Base-by-base conservation (phyloP, 306 rosid genomes). In the Prunus fruticosa region DNA sequence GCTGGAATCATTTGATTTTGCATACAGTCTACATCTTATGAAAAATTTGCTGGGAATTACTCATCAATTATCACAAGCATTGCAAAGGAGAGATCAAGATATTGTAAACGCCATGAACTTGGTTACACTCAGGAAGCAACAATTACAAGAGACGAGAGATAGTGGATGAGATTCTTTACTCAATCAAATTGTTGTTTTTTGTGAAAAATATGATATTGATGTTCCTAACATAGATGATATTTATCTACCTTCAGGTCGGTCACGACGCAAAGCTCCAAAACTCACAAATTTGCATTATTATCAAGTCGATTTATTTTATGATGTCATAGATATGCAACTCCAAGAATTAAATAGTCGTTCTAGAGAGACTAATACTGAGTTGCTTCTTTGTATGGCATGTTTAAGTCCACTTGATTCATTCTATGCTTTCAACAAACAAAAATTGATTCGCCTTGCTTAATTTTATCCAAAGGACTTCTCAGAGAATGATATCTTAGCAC, bases 301-400 rank as follows among this genome's bases (percentile, higher is more conserved):
- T 50, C 15, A 6, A 7, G 76, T 47, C 19, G 49, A 64, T 3
- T 10, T 66, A 23, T 73, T 73, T 25, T 34, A 15, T 73, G 19
- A 13, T 12, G 30, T 78, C n/a, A 78, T 79, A n/a, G 58, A 72
- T 64, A 63, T 47, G 34, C 69, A 72, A 79, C 69, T 79, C 53
- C 60, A 64, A 61, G 67, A 67, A 28, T 12, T 74, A 2, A 68
- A 81, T 25, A 56, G 34, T 52, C 6, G 16, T 23, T 75, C 68
- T 12, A 73, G 0, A 16, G 16, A 71, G 53, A n/a, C n/a, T 25
- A 52, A 52, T 47, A 66, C 64, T 28, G 19, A 73, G 4, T 32
- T 65, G 22, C 70, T 80, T 27, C 69, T 73, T 19, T 73, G 54
- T 34, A 8, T 57, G 14, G 45, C 64, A 20, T 47, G 72, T 45